These are phyloP conservation scores for Pisolithus microcarpus DNA, from an alignment of 768 basidiomycete species.

Conservation along the genomic window DNA sequence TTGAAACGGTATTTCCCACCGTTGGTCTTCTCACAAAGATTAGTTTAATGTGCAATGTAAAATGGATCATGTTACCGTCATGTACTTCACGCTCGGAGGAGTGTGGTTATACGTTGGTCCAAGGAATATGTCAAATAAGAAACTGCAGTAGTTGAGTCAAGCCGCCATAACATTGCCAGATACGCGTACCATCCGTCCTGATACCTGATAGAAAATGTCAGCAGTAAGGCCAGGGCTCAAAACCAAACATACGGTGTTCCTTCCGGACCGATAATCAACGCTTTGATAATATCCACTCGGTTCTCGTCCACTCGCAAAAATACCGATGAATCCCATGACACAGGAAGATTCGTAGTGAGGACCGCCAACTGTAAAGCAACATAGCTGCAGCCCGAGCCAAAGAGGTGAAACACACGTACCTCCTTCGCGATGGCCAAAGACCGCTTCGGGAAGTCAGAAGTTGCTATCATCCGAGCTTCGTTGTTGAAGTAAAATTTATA, in stretches of 20 bases:
- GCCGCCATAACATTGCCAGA: background rate
- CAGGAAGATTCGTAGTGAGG: slow-evolving; percentile 88
- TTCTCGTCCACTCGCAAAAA: slow-evolving; percentile 91
- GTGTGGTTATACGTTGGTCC: slow-evolving; percentile 82
- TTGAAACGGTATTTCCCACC: slow-evolving; percentile 89
- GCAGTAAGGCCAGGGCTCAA: slow-evolving; percentile 3
- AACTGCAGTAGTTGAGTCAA: slow-evolving; percentile 30
- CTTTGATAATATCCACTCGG: slow-evolving; percentile 87
- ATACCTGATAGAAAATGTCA: slow-evolving; percentile 42
- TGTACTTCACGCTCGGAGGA: slow-evolving; percentile 71
- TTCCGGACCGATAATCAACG: slow-evolving; percentile 87
- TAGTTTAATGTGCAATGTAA: slow-evolving; percentile 5
- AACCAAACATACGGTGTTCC: slow-evolving; percentile 71
- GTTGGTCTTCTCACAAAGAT: slow-evolving; percentile 50
- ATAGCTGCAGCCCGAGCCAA: slow-evolving; percentile 4
- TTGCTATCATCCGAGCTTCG: slow-evolving; percentile 78
- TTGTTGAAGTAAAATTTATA: slow-evolving; percentile 80
- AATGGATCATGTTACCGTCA: slow-evolving; percentile 36
- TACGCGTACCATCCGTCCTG: slow-evolving; percentile 79
- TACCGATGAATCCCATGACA: slow-evolving; percentile 90
- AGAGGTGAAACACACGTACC: slow-evolving; percentile 32
- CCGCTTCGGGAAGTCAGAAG: slow-evolving; percentile 83
- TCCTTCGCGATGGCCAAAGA: slow-evolving; percentile 95
- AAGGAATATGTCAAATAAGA: slow-evolving; percentile 88
- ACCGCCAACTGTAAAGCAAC: slow-evolving; percentile 67